phyloP scores from a whole-genome alignment of 805 yeast genomes.

The Suhomyces vadensis region DNA sequence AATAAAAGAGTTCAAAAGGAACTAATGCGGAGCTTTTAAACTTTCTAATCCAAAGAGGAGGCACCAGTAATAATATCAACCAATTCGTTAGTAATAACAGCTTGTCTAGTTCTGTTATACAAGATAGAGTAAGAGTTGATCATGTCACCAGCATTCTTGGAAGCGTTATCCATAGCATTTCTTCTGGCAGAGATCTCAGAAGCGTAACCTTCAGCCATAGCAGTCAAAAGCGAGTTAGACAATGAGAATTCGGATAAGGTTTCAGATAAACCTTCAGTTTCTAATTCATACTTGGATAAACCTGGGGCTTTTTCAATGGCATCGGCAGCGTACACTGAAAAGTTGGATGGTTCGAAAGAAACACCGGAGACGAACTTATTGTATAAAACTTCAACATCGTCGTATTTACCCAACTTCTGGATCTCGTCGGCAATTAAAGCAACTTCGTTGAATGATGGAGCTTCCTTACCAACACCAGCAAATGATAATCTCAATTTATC shows the following conservation, averaged over 20 bases:
- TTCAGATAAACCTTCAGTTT: constrained; percentile 64
- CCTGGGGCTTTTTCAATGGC: constrained; percentile 84
- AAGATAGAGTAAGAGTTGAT: constrained; percentile 92
- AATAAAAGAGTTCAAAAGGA: background rate
- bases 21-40: constrained; percentile 1
- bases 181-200: constrained; percentile 98
- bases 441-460: constrained; percentile 91
- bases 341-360: constrained; percentile 79
- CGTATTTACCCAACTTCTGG: constrained; percentile 65
- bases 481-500: constrained; percentile 70
- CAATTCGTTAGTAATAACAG: constrained; percentile 98
- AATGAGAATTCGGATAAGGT: constrained; percentile 83
- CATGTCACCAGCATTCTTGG: constrained; percentile 99
- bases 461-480: constrained; percentile 94
- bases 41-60: constrained; percentile 81
- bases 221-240: constrained; percentile 86
- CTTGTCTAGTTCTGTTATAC: constrained; percentile 99
- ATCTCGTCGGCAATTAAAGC: constrained; percentile 87
- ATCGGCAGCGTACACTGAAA: constrained; percentile 65
- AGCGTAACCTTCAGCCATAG: constrained; percentile 97
- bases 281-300: constrained; percentile 76
- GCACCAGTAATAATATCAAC: constrained; percentile 99
- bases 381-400: constrained; percentile 77
- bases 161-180: constrained; percentile 99
- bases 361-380: constrained; percentile 87